A percentile compares a stretch with the other conserved stretches of the same genome.
Conservation (phyloP, 1,284 basidiomycete species). For the Clitocybe nebularis region DNA sequence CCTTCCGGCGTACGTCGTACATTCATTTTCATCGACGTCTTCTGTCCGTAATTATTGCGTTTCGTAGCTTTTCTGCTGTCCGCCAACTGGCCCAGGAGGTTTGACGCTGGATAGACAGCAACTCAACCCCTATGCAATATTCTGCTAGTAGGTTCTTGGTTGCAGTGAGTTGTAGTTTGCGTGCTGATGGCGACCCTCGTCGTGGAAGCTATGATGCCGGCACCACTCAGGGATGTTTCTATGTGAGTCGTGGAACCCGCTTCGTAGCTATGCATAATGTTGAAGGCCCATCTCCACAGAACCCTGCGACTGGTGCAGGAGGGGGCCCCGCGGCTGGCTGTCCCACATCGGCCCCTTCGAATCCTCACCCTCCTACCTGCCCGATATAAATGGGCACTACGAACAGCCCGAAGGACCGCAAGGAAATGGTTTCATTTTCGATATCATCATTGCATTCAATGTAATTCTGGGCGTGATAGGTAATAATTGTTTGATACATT, state of each 20-base stretch:
- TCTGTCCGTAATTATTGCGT: neutral
- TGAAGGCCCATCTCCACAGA: too few relatives aligned
- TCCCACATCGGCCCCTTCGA: slow-evolving; percentile 9
- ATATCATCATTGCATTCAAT: too few relatives aligned
- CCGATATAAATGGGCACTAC: slow-evolving; percentile 7
- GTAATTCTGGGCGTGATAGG: too few relatives aligned
- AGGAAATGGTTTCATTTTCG: too few relatives aligned
- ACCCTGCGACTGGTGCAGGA: slow-evolving; percentile 13
- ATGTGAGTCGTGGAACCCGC: slow-evolving; percentile 9
- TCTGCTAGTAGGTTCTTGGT: slow-evolving; percentile 16
- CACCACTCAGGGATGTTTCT: slow-evolving; percentile 12
- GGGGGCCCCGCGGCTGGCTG: slow-evolving; percentile 15
- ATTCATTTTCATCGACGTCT: neutral
- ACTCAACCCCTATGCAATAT: slow-evolving; percentile 11
- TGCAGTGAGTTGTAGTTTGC: neutral
- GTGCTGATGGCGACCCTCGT: neutral
- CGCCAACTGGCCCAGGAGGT: slow-evolving; percentile 10
- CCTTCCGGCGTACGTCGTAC: slow-evolving; percentile 6
- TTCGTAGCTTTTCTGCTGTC: slow-evolving; percentile 14
- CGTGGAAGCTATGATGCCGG: slow-evolving; percentile 9
- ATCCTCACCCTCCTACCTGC: slow-evolving; percentile 15
- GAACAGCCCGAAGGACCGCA: too few relatives aligned
- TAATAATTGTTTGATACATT: too few relatives aligned
- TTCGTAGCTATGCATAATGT: too few relatives aligned
- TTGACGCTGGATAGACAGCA: slow-evolving; percentile 12